A percentile compares a stretch with the other conserved stretches of the same genome.
Evolutionary conservation across 345 rosid species (phyloP).

Genomic region (Gossypium rotundifolium): DNA sequence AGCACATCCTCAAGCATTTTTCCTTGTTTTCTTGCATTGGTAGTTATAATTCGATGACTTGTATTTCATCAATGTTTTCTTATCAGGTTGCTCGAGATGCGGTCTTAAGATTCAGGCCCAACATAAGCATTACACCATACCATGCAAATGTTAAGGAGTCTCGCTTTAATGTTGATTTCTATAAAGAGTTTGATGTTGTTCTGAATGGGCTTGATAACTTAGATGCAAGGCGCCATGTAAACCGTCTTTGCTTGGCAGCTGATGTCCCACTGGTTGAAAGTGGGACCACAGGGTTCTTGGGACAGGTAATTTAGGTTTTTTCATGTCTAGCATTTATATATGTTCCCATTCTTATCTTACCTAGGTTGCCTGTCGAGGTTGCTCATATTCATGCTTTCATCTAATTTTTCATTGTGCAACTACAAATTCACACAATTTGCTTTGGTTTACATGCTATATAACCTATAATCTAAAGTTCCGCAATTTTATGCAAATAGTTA

Average conservation of each 20-base stretch:
- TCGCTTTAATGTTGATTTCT: slow-evolving; percentile 76
- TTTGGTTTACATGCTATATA: background rate
- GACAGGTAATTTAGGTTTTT: slow-evolving; percentile 60
- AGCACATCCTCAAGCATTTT: slow-evolving; percentile 1
- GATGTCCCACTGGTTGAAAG: slow-evolving; percentile 96
- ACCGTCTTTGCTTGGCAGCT: slow-evolving; percentile 95
- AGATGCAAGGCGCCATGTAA: slow-evolving; percentile 97
- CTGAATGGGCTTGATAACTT: slow-evolving; percentile 95
- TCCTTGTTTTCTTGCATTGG: background rate
- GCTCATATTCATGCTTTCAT: background rate
- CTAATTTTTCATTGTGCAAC: background rate
- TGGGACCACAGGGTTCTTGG: slow-evolving; percentile 97
- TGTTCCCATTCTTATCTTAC: background rate
- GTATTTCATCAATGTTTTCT: slow-evolving; percentile 12
- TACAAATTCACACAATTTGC: background rate
- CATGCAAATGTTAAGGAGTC: slow-evolving; percentile 92
- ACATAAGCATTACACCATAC: slow-evolving; percentile 68
- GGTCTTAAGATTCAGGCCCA: slow-evolving; percentile 84
- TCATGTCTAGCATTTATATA: background rate
- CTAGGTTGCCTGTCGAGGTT: background rate
- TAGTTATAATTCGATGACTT: background rate
- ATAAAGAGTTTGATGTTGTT: slow-evolving; percentile 88
- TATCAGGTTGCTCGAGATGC: slow-evolving; percentile 96
- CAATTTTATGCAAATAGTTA: background rate
- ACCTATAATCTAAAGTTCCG: background rate